Evolutionary conservation across 768 basidiomycete species (phyloP), one percentile per base, ranked within the genome.

Genomic region (Cystoderma amianthinum): DNA sequence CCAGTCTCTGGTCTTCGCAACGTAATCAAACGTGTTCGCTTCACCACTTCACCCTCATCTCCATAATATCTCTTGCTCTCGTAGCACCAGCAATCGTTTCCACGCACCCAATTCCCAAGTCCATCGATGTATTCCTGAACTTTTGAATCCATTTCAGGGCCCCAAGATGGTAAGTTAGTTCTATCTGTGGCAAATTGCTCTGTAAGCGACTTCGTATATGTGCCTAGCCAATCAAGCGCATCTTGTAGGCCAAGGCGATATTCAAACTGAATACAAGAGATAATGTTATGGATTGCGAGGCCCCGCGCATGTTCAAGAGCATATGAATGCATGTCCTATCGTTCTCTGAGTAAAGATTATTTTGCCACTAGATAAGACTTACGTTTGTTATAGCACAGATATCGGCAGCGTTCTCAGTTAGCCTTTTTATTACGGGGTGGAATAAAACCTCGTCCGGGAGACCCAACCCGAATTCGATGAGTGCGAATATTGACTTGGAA

Each of bases 321-420:
- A 33, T 56, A 56, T 2, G 55, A 56, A 33, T 45, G 41, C 24
- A 56, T 45, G 33, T 56, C 55, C 55, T 56, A 32, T 32, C 1
- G 10, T 18, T 13, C 2, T 24, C 10, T 13, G 18, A 15, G 18
- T 12, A 32, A 16, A 15, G 16, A 15, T 18, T 6, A 24, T 7
- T 17, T 21, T 22, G 32, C 15, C n/a, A 2, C 7, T 9, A 16
- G 12, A 32, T n/a, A n/a, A n/a, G 2, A 39, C 50, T 38, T 16
- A 54, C 53, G 15, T 52, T 54, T 19, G 38, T 49, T n/a, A n/a
- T n/a, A n/a, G n/a, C n/a, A n/a, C n/a, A n/a, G n/a, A n/a, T n/a
- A n/a, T n/a, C n/a, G n/a, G n/a, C n/a, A n/a, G n/a, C n/a, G n/a
- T n/a, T n/a, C n/a, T n/a, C n/a, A n/a, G n/a, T n/a, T n/a, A n/a